phyloP scores from a whole-genome alignment of 1,284 basidiomycete genomes.

The Malassezia slooffiae region DNA sequence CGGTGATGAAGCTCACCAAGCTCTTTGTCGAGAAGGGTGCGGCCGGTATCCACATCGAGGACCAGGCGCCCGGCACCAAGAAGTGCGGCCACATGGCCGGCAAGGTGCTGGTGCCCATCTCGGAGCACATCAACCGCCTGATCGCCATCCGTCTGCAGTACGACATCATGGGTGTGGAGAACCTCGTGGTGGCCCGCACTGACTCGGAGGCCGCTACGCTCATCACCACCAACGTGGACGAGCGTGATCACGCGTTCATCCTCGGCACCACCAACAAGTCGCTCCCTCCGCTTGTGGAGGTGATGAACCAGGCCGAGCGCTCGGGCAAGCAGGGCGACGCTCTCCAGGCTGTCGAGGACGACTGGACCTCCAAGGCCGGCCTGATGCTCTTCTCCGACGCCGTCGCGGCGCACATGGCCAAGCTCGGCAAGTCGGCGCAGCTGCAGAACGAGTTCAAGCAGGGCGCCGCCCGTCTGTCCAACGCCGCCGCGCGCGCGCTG shows the following conservation, averaged over 20 bases:
- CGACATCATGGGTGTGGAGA: conserved; percentile 68
- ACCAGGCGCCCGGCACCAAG: conserved; percentile 75
- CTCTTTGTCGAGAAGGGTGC: conserved; percentile 83
- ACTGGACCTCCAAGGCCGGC: conserved; percentile 67
- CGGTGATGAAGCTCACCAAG: conserved; percentile 92
- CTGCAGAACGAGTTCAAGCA: conserved; percentile 59
- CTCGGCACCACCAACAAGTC: conserved; percentile 73
- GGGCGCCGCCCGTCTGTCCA: conserved; percentile 59
- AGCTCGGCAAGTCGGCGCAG: conserved; percentile 54
- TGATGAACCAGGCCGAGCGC: conserved; percentile 73
- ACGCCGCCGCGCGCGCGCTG: conserved; percentile 60
- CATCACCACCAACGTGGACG: conserved; percentile 91
- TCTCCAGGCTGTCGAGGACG: conserved; percentile 75
- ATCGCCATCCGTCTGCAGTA: conserved; percentile 66
- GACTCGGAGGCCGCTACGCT: conserved; percentile 86
- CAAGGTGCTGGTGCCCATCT: conserved; percentile 60
- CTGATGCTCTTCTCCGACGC: conserved; percentile 68
- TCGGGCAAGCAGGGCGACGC: conserved; percentile 67
- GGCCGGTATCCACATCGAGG: conserved; percentile 77
- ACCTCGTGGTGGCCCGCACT: conserved; percentile 63
- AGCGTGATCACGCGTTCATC: conserved; percentile 91
- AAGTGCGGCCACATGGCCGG: conserved; percentile 60
- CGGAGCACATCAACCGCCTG: conserved; percentile 68
- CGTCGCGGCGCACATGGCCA: conserved; percentile 61
- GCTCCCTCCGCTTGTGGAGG: conserved; percentile 60